These are phyloP conservation scores for Tagetes patula DNA, from an alignment of 129 eudicot species.

Conservation along the genomic window DNA sequence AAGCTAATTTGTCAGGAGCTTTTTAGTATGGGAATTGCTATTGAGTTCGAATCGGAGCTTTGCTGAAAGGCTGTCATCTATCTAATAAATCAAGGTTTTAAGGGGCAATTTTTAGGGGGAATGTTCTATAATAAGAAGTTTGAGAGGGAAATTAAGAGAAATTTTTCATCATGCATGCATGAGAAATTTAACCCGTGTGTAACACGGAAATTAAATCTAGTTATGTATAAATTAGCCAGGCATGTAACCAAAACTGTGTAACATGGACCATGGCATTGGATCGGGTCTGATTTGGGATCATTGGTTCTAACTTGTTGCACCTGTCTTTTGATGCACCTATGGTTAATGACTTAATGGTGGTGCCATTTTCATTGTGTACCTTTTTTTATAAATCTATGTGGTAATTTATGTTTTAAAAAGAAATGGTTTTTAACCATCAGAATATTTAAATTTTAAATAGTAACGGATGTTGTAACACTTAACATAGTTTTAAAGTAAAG, in stretches of 20 bases:
- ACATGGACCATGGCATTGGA: not conserved
- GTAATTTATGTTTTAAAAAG: too few species aligned
- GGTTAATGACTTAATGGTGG: not conserved
- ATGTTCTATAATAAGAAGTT: too few species aligned
- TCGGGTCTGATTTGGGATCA: not conserved
- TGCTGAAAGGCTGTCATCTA: constrained; percentile 36
- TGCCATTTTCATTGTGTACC: not conserved
- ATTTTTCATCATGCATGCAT: too few species aligned
- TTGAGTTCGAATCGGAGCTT: constrained; percentile 66
- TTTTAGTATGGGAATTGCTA: constrained; percentile 83
- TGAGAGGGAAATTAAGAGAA: too few species aligned
- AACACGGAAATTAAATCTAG: too few species aligned
- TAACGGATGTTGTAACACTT: too few species aligned
- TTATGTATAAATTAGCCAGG: not conserved
- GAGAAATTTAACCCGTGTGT: too few species aligned
- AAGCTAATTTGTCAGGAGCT: constrained; percentile 82
- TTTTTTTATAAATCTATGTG: too few species aligned
- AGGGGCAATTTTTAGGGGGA: too few species aligned
- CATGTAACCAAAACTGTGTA: constrained; percentile 2
- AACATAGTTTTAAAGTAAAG: too few species aligned
- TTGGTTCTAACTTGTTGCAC: not conserved
- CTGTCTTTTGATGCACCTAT: not conserved
- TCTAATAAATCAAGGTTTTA: too few species aligned
- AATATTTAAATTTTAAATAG: too few species aligned
- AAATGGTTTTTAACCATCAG: not conserved